phyloP scores from a whole-genome alignment of 2,329 filamentous ascomycete species.

The Cyphellophora attinorum region DNA sequence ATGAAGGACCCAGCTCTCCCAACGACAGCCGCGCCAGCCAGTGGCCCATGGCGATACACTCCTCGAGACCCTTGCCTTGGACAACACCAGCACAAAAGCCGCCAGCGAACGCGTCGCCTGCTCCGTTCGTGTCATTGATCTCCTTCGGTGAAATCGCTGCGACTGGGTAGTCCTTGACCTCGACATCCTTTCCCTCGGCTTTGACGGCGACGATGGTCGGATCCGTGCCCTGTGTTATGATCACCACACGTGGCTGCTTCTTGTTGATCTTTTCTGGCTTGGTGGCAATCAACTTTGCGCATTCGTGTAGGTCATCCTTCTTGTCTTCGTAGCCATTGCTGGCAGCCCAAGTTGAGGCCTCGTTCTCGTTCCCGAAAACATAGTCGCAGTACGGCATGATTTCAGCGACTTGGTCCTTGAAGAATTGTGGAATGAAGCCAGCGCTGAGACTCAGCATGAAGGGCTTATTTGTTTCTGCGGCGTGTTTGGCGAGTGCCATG shows the following conservation, averaged over 20 bases:
- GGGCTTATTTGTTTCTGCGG: constrained; percentile 75
- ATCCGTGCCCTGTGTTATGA: constrained; percentile 90
- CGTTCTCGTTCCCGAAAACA: constrained; percentile 93
- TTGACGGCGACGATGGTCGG: constrained; percentile 73
- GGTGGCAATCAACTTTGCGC: constrained; percentile 75
- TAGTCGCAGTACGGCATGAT: constrained; percentile 92
- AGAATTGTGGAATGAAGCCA: constrained; percentile 94
- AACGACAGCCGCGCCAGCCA: constrained; percentile 94
- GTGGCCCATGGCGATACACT: constrained; percentile 81
- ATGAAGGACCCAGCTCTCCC: constrained; percentile 87
- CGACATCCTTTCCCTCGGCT: constrained; percentile 54
- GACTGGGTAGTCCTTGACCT: constrained; percentile 69
- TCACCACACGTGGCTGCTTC: constrained; percentile 71
- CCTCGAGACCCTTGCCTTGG: constrained; percentile 69
- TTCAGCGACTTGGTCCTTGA: constrained; percentile 88
- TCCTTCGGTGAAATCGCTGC: constrained; percentile 64
- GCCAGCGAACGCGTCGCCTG: constrained; percentile 92
- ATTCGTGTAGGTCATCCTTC: constrained; percentile 48
- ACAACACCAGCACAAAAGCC: constrained; percentile 87
- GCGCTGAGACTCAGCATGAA: constrained; percentile 89
- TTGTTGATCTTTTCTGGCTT: constrained; percentile 79
- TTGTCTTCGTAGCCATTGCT: constrained; percentile 65
- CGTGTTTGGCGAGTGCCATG: constrained; percentile 80
- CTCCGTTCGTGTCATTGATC: constrained; percentile 95
- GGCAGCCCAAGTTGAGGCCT: constrained; percentile 80